Percentiles rank a stretch among this genome's conserved stretches.
Evolutionary conservation across 2,329 filamentous ascomycete species (phyloP).

Genomic region (Epichloe hybrida): DNA sequence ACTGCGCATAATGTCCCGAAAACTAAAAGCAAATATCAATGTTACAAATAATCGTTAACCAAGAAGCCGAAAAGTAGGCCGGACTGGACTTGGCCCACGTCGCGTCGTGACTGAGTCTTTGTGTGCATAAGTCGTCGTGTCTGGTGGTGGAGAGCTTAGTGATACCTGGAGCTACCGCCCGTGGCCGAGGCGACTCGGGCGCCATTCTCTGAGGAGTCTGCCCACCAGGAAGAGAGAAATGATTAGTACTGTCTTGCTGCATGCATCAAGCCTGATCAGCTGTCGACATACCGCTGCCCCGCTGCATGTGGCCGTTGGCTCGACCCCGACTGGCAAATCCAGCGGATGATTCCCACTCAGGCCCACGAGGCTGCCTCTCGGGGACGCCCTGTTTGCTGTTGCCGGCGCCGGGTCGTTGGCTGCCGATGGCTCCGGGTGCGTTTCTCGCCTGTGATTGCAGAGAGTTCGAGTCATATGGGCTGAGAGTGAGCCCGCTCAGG

Average conservation of each 20-base stretch:
- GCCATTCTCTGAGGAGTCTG: constrained; percentile 31
- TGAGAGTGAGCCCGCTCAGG: constrained; percentile 37
- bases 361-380: constrained; percentile 50
- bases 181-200: constrained; percentile 24
- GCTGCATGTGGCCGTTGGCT: constrained; percentile 46
- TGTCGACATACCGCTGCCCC: constrained; percentile 42
- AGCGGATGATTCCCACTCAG: constrained; percentile 42
- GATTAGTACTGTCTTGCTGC: not conserved
- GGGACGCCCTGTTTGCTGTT: constrained; percentile 32
- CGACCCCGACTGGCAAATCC: constrained; percentile 42
- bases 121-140: not conserved
- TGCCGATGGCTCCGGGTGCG: constrained; percentile 49
- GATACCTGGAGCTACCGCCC: constrained; percentile 22
- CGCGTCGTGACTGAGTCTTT: not conserved
- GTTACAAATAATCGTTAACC: constrained; percentile 2
- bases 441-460: constrained; percentile 26
- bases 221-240: not conserved
- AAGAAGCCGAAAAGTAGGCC: not conserved
- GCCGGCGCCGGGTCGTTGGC: constrained; percentile 44
- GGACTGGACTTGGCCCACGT: not conserved
- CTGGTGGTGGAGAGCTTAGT: constrained; percentile 11
- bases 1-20: not conserved
- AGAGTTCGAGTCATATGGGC: constrained; percentile 33
- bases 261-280: not conserved
- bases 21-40: constrained; percentile 1